Evolutionary conservation across 2,329 filamentous ascomycete species (phyloP), one percentile per base, ranked within the genome.

Genomic region (Fusarium solani-melongenae): DNA sequence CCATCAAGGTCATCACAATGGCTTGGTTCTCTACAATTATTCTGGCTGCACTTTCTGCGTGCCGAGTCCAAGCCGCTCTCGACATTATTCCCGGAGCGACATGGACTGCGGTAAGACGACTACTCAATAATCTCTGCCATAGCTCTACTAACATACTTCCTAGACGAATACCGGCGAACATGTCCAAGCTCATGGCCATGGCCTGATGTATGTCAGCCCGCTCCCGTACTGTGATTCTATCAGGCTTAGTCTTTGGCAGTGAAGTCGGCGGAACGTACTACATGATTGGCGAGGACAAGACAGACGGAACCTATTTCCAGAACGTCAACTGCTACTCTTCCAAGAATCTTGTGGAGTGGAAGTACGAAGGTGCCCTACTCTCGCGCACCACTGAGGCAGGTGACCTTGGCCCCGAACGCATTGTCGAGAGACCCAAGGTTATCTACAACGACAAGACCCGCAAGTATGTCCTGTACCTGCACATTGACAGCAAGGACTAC

Each of bases 231-330:
- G n/a, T n/a, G n/a, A 29, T 31, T 31, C 29, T 31, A 10, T 31
- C 29, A 31, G 8, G 29, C 29, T 74, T 2, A 73, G 41, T 0
- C 2, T 2, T 6, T 6, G 2, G 7, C 8, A 76, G 73, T 1
- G 72, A 77, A 39, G 88, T 88, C 2, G 84, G 86, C 49, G 84
- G 83, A 11, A 88, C 86, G 1, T 93, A 90, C 83, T 93, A 93
- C 82, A 87, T 91, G 82, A 88, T 93, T 36, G 92, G 92, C 17
- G 92, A 93, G 79, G 91, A 93, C 81, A 93, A 93, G 79, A 88
- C 89, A 2, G 82, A 88, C n/a, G 90, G 91, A 27, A 86, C 84
- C 1, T 81, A 84, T 0, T 93, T 93, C 79, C 87, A 89, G 67
- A 90, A 90, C 60, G 84, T 93, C 73, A 92, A 92, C 79, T 93